phyloP scores from a whole-genome alignment of 371 early-diverging fungal genomes.

The Mucor velutinosus region DNA sequence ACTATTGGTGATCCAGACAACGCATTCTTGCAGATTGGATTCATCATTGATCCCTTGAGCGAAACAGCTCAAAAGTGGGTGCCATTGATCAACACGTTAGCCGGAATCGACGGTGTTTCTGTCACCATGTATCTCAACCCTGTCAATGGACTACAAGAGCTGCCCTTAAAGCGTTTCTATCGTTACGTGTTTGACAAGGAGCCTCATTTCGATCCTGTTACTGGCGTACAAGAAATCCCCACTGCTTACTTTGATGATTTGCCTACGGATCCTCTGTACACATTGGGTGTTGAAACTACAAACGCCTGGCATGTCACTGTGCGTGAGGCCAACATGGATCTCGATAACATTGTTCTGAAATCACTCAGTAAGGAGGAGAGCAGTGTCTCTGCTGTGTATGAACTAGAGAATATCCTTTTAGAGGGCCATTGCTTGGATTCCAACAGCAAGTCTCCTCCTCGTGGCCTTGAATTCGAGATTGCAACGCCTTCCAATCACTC shows the following conservation, averaged over 20 bases:
- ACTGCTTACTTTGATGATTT: slow-evolving; percentile 72
- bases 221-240: slow-evolving; percentile 44
- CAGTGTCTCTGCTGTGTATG: slow-evolving; percentile 76
- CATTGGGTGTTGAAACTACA: slow-evolving; percentile 84
- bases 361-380: slow-evolving; percentile 38
- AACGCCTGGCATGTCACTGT: slow-evolving; percentile 90
- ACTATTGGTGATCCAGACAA: slow-evolving; percentile 36
- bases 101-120: slow-evolving; percentile 60
- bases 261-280: slow-evolving; percentile 79
- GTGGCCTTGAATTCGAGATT: slow-evolving; percentile 88
- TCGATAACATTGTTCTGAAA: slow-evolving; percentile 86
- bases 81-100: slow-evolving; percentile 64
- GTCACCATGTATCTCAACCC: slow-evolving; percentile 71
- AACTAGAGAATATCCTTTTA: slow-evolving; percentile 81
- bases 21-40: slow-evolving; percentile 62
- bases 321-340: slow-evolving; percentile 77
- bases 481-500: slow-evolving; percentile 38
- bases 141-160: slow-evolving; percentile 40
- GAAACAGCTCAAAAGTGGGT: slow-evolving; percentile 79
- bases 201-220: slow-evolving; percentile 59
- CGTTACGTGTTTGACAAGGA: slow-evolving; percentile 77
- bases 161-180: slow-evolving; percentile 87
- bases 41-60: slow-evolving; percentile 76
- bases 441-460: slow-evolving; percentile 68
- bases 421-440: slow-evolving; percentile 89